Base-by-base conservation (phyloP, 352 stramenopile genomes). In the Plasmopara muralis region DNA sequence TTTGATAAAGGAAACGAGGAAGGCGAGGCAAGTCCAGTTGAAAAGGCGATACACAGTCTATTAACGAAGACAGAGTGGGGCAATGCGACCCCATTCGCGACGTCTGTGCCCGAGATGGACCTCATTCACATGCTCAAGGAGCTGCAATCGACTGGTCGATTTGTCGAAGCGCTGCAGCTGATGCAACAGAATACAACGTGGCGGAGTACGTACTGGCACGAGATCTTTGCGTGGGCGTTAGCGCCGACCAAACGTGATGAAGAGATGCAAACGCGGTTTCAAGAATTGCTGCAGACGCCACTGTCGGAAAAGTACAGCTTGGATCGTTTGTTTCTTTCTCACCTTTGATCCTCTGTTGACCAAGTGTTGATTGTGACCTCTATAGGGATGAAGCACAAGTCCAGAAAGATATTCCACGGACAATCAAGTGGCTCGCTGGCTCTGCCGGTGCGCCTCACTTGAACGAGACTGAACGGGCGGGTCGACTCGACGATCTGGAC, bases 331-430 rank as follows among this genome's bases (percentile, higher is more conserved):
- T 30, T 38, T 39, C 43, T 52, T 4, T 25, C 20, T 25, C 20
- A 25, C 20, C 20, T 25, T 43, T 34, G 38, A 2, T 54, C 15
- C 34, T 34, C 10, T 55, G 20, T 14, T 48, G 10, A 48, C 43
- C 16, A 9, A 47, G 15, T 9, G 33, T 49, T 53, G 28, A 14
- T 46, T 29, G 6, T 34, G 20, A 42, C 47, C 12, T 49, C 30
- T 18, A 4, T 62, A 88, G 77, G 29, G 82, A 93, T 40, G 64
- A 65, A 1, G 66, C 77, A 0, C 83, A 93, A 55, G 68, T 93
- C 0, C 66, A 87, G 20, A 93, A 93, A 50, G 83, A 93, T 39
- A 80, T 93, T 16, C 83, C 83, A 25, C 79, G 83, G 7, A 90
- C 80, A 62, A 25, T 25, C n/a, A 80, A 85, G 41, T 93, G 83